phyloP scores from a whole-genome alignment of 257 asterid genomes.

The Solanum virginianum region DNA sequence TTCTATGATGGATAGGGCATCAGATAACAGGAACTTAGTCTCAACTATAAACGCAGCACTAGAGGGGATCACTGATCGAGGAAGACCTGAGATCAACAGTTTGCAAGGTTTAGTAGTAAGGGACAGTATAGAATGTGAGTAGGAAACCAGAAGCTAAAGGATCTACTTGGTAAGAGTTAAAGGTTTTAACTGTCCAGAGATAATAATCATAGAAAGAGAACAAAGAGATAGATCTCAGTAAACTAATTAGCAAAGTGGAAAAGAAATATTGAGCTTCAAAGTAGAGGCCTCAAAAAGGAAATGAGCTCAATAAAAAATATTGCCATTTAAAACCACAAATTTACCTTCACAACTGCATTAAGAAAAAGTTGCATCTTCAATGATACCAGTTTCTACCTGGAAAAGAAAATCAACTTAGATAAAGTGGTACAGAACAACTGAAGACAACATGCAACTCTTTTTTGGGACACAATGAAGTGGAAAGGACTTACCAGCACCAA shows the following conservation, averaged over 20 bases:
- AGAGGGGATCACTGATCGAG: background rate
- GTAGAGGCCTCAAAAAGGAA: background rate
- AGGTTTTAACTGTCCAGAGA: background rate
- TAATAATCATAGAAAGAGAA: background rate
- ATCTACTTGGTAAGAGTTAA: background rate
- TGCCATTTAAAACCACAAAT: background rate
- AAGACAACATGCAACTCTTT: background rate
- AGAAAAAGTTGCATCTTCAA: conserved; percentile 71
- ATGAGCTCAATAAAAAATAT: background rate
- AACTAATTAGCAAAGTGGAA: background rate
- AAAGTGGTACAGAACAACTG: background rate
- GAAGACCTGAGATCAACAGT: background rate
- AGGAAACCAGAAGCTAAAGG: background rate
- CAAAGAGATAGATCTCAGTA: background rate
- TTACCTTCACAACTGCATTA: conserved; percentile 89
- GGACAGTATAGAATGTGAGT: background rate
- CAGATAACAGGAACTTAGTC: background rate
- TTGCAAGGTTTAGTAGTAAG: background rate
- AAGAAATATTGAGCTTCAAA: background rate
- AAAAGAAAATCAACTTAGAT: background rate
- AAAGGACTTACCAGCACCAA: background rate
- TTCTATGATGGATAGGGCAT: background rate
- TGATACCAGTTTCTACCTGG: conserved; percentile 55
- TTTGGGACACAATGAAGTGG: background rate
- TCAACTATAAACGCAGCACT: background rate